Evolutionary conservation across 345 rosid species (phyloP).

Genomic region (Melaleuca quinquenervia): DNA sequence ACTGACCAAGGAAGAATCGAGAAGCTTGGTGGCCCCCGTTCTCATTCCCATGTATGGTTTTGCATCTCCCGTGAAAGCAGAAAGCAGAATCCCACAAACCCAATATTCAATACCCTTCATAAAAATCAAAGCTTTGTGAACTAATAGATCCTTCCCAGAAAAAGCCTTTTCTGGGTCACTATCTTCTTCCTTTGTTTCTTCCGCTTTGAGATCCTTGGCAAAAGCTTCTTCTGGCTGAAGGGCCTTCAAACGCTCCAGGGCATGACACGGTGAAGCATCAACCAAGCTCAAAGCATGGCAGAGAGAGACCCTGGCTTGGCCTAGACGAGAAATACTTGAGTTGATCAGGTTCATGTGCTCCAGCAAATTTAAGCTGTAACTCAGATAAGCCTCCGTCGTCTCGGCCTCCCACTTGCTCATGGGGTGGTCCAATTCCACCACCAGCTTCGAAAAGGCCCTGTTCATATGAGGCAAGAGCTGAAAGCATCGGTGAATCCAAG

Average conservation of each 20-base stretch:
- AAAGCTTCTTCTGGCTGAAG: slow-evolving; percentile 4
- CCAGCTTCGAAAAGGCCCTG: slow-evolving; percentile 40
- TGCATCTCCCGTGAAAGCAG: slow-evolving; percentile 32
- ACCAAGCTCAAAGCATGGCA: slow-evolving; percentile 32
- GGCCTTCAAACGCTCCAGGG: slow-evolving; percentile 18
- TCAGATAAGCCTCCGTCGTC: slow-evolving; percentile 32
- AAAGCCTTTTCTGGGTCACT: background rate
- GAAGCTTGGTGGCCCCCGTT: slow-evolving; percentile 3
- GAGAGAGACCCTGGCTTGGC: slow-evolving; percentile 25
- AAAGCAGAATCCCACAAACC: slow-evolving; percentile 29
- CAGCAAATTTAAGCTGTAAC: slow-evolving; percentile 30
- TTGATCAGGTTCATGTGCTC: slow-evolving; percentile 35
- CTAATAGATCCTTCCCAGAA: slow-evolving; percentile 22
- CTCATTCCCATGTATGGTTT: slow-evolving; percentile 24
- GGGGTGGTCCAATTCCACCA: slow-evolving; percentile 32
- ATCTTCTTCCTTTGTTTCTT: background rate
- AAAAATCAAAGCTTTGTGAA: slow-evolving; percentile 31
- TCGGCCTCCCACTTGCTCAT: slow-evolving; percentile 30
- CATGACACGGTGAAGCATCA: slow-evolving; percentile 25
- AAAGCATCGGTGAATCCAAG: slow-evolving; percentile 36
- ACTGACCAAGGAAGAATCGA: slow-evolving; percentile 6
- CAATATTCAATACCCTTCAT: slow-evolving; percentile 28
- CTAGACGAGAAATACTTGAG: slow-evolving; percentile 31
- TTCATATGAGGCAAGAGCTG: slow-evolving; percentile 26
- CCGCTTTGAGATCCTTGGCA: background rate